Evolutionary conservation across 225 moss, liverwort and hornwort species (phyloP), one percentile per base, ranked within the genome.

Genomic region (Lunularia cruciata): DNA sequence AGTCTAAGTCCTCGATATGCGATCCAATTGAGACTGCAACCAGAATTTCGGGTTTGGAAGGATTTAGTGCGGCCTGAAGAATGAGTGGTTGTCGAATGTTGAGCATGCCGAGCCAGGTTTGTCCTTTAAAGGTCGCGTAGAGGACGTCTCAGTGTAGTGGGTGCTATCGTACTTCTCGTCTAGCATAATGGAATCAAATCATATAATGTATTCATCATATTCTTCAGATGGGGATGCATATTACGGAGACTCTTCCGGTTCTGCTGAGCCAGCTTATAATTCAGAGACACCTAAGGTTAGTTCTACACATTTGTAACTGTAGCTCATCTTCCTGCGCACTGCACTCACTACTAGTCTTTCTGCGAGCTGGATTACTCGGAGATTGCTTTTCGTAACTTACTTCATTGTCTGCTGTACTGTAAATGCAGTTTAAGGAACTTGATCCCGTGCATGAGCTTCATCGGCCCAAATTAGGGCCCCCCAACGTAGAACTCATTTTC

Each of bases 401-500:
- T 19, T 10, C 40, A 19, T 12, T 37, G 33, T 34, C 35, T 67
- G 33, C 7, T 52, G 22, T 3, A 5, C 6, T 43, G 26, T 53
- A 18, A 34, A 47, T 69, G 56, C 39, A 69, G 15, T 57, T 27
- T 3, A 26, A 35, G 13, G 40, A 57, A 8, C 15, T 39, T 43
- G 73, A 71, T 30, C 31, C 45, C 30, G 37, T 79, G 40, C 59
- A 75, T 33, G 65, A 71, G 42, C 31, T 75, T 5, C 60, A 75
- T 43, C 47, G 31, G 23, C 58, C 75, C 0, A 68, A 51, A 2
- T 33, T 47, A 46, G 69, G 69, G 22, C 39, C 57, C 27, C 69
- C 75, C 32, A 64, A 34, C 40, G 37, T 75, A 20, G 79, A 79
- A n/a, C 64, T 79, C 3, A 22, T 79, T 19, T 72, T 79, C 49